Percentiles rank a stretch among this genome's conserved stretches.
phyloP scores from a whole-genome alignment of 2,329 filamentous ascomycete genomes.

The Monascus ruber region DNA sequence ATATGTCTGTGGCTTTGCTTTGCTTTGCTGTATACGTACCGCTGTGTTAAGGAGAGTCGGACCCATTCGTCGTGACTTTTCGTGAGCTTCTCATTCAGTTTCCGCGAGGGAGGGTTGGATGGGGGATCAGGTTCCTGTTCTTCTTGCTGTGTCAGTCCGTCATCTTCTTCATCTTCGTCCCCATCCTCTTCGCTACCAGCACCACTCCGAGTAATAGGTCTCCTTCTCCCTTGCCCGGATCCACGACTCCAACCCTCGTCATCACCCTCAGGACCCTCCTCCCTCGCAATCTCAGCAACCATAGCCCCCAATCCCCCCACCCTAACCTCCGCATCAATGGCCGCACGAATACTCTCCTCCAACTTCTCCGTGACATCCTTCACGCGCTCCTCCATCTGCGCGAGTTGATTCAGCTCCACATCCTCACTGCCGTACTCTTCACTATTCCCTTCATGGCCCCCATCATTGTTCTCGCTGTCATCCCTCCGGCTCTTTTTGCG shows the following conservation, averaged over 20 bases:
- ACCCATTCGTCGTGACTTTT: constrained; percentile 26
- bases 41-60: constrained; percentile 26
- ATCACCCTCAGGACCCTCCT: constrained; percentile 19
- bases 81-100: constrained; percentile 24
- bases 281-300: constrained; percentile 32
- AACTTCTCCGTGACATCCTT: constrained; percentile 42
- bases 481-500: constrained; percentile 15
- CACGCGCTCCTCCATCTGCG: constrained; percentile 36
- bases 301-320: constrained; percentile 34
- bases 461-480: constrained; percentile 12
- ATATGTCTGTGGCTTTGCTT: no score
- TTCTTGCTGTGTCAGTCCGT: constrained; percentile 28
- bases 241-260: constrained; percentile 10
- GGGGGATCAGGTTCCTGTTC: constrained; percentile 11
- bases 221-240: constrained; percentile 3
- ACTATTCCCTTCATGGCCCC: constrained; percentile 16
- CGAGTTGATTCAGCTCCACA: constrained; percentile 18
- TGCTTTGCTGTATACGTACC: constrained; percentile 18
- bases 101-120: constrained; percentile 20
- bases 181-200: constrained; percentile 27
- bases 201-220: constrained; percentile 11
- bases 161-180: constrained; percentile 30
- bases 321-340: constrained; percentile 46
- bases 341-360: constrained; percentile 45
- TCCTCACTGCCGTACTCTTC: constrained; percentile 23